Evolutionary conservation across 805 yeast species (phyloP).

Genomic region (Maudiozyma pseudohumilis): DNA sequence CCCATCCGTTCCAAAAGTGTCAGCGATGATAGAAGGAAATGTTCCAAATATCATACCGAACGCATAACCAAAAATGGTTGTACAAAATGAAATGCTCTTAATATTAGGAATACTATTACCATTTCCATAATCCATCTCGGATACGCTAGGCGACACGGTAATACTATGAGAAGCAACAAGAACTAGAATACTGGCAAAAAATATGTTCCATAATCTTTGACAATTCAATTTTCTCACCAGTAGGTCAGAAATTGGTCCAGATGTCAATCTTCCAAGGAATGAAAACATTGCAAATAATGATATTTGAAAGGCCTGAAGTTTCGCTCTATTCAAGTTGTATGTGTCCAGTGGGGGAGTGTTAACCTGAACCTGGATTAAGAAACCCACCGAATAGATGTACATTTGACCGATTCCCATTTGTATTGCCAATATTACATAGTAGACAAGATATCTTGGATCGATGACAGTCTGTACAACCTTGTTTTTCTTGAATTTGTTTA

Average conservation of each 20-base stretch:
- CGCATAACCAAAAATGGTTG: conserved; percentile 49
- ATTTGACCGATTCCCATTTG: conserved; percentile 60
- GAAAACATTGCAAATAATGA: conserved; percentile 56
- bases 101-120: conserved; percentile 20
- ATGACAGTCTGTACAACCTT: conserved; percentile 15
- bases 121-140: not conserved
- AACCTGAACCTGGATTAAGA: conserved; percentile 45
- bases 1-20: conserved; percentile 53
- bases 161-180: conserved; percentile 28
- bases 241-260: conserved; percentile 60
- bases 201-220: conserved; percentile 59
- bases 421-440: conserved; percentile 45
- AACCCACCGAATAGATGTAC: conserved; percentile 67
- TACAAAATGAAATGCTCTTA: conserved; percentile 37
- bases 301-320: conserved; percentile 61
- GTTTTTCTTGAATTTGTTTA: not conserved
- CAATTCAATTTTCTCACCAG: conserved; percentile 40
- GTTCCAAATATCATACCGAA: conserved; percentile 68
- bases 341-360: conserved; percentile 19
- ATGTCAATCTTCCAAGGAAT: conserved; percentile 50
- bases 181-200: conserved; percentile 32
- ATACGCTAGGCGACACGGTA: not conserved
- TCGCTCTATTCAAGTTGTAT: conserved; percentile 27
- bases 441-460: conserved; percentile 37
- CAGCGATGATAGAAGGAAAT: conserved; percentile 71